Percentiles rank a stretch among this genome's conserved stretches.
Evolutionary conservation across 768 basidiomycete species (phyloP).

Genomic region (Suillus luteus): DNA sequence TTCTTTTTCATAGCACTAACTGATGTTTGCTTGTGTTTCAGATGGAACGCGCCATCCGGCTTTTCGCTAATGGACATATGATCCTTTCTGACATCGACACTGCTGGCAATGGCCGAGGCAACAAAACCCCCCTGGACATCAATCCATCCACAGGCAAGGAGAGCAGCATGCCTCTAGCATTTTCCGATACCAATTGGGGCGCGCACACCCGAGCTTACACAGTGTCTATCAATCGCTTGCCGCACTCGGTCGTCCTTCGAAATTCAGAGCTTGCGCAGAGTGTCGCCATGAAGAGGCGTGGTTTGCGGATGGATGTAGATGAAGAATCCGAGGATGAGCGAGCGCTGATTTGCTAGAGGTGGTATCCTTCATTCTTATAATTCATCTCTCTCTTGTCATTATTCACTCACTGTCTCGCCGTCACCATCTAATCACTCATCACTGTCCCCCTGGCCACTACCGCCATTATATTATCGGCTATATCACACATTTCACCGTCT

Average conservation of each 20-base stretch:
- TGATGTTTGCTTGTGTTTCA: neutral
- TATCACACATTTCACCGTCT: neutral
- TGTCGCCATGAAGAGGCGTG: neutral
- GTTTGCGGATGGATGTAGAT: neutral
- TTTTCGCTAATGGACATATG: neutral
- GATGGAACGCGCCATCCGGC: neutral
- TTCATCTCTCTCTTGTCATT: too few species aligned
- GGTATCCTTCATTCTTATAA: neutral
- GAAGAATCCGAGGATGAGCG: slow-evolving; percentile 5
- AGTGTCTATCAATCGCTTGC: too few species aligned
- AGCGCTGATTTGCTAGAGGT: neutral
- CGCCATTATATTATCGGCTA: too few species aligned
- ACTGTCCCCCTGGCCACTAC: too few species aligned
- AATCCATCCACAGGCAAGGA: too few species aligned
- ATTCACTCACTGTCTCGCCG: too few species aligned
- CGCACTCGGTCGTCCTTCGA: neutral
- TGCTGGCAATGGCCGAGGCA: neutral
- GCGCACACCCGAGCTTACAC: too few species aligned
- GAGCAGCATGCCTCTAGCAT: too few species aligned
- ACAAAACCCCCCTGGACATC: neutral
- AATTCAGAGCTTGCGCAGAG: neutral
- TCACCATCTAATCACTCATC: too few species aligned
- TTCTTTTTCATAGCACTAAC: neutral
- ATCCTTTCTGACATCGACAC: neutral
- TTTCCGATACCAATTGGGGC: too few species aligned